Evolutionary conservation across 2,329 filamentous ascomycete genomes (phyloP).

Genomic region (Phialophora expanda): DNA sequence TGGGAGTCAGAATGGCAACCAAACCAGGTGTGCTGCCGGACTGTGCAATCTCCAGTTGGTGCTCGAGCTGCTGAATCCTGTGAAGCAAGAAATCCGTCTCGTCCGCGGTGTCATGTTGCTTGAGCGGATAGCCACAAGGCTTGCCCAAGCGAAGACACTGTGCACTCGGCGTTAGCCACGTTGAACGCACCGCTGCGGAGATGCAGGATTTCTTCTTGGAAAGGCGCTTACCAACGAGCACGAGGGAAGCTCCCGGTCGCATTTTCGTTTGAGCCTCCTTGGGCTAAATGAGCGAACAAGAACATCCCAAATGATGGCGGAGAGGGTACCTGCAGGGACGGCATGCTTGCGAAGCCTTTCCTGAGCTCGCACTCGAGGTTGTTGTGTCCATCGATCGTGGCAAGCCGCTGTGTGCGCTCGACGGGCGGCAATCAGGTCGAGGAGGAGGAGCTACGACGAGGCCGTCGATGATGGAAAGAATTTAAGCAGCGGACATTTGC

Average conservation of each 20-base stretch:
- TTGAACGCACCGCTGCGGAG: too few species aligned
- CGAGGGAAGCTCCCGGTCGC: constrained; percentile 56
- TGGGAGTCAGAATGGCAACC: background rate
- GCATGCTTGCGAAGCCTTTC: constrained; percentile 18
- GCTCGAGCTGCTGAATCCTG: constrained; percentile 19
- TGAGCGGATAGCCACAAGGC: constrained; percentile 16
- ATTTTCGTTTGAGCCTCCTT: constrained; percentile 58
- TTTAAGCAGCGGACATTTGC: constrained; percentile 1
- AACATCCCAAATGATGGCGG: background rate
- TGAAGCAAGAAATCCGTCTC: constrained; percentile 18
- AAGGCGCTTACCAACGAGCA: constrained; percentile 47
- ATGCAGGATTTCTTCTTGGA: background rate
- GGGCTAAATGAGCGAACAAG: constrained; percentile 38
- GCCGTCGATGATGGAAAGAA: background rate
- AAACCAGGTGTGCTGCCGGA: constrained; percentile 16
- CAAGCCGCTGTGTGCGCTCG: background rate
- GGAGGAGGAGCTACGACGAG: background rate
- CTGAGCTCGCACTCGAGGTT: background rate
- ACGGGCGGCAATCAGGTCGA: background rate
- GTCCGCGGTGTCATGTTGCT: constrained; percentile 8
- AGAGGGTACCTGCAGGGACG: constrained; percentile 18
- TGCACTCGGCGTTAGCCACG: background rate
- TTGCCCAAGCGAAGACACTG: constrained; percentile 13
- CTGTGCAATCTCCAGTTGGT: constrained; percentile 9
- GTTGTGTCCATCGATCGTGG: background rate